Base-by-base conservation (phyloP, 495 filamentous ascomycete genomes). In the Aspergillus nidulans region DNA sequence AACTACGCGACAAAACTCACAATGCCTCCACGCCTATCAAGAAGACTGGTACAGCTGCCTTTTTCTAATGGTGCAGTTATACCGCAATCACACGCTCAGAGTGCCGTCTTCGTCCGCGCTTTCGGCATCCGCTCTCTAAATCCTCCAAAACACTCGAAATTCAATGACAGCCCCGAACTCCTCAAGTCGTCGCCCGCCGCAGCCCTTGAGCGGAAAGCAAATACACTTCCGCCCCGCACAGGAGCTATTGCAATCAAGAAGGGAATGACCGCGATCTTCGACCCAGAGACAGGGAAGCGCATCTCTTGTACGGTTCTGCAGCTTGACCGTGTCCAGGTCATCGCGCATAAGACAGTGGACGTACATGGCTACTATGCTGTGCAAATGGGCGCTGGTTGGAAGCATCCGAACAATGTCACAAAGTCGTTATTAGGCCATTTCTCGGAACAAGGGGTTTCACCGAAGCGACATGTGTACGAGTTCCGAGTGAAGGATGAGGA, bases 181-280 rank as follows among this genome's bases (percentile, higher is more conserved):
- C 85, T 90, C 26, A 82, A 83, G 28, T 81, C 86, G 10, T 90
- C 90, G 6, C 81, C 87, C 10, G 82, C 85, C 3, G 91, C 90
- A 13, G 91, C 92, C 5, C 81, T 97, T 32, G 77, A 82, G 67
- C 89, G 92, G 47, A 91, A 86, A 63, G 85, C 81, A 45, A 76
- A 79, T 53, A 87, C 87, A 0, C 83, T 91, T 7, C 92, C 94
- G 0, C 72, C 88, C 32, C 86, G 94, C 0, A 85, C 89, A 25
- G 94, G 94, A 32, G 85, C 85, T 18, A 78, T 97, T 25, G 89
- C 86, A 7, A 81, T 84, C 64, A 98, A 98, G 75, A 90, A 89
- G 71, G 94, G 94, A 64, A 97, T 98, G 87, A 95, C 90, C 12
- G 92, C 88, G 49, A 72, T 96, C 57, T 97, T 86, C 78, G 86